Base-by-base conservation (phyloP, 768 basidiomycete genomes). In the Gloeopeniophorella convolvens region DNA sequence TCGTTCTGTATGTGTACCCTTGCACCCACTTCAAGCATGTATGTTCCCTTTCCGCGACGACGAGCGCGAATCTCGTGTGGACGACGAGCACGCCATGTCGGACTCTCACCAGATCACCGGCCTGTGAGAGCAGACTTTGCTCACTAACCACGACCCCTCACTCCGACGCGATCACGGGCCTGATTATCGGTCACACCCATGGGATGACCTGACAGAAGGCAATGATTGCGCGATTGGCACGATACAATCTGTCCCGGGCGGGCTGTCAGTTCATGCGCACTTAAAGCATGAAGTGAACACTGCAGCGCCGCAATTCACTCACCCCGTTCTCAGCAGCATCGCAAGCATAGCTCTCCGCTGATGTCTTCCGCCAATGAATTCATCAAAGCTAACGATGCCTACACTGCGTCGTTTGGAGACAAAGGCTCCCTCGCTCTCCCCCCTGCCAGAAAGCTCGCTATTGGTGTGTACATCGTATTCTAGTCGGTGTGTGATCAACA, bases 371-470 rank as follows among this genome's bases (percentile, higher is more conserved):
- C 54, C 57, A 60, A 56, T 56, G 59, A 68, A 13, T 75, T 78
- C 54, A 46, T 56, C 16, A 44, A 64, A 41, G 65, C 68, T 16
- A 82, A 80, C 61, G 66, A 67, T 40, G 42, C 59, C 18, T 82
- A 82, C 61, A 72, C 63, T 45, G 64, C 71, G 21, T 63, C 56
- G 46, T 80, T 80, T 54, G 70, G 69, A 42, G 66, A 71, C 54
- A 72, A 77, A 59, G 67, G 68, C 34, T 37, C 59, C 33, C 62
- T 76, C 4, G 58, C 70, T 1, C 52, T 76, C 18, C 72, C 70
- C 3, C 76, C 76, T 12, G 61, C 63, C 20, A 73, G 71, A 60
- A 68, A 67, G 49, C 65, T 70, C 18, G 66, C 65, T 21, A 68
- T 72, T 48, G 63, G 70, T 73, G 41, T 49, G 65, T 58, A 48